Base-by-base conservation (phyloP, 2,329 filamentous ascomycete species). In the Ophiocordyceps camponoti-leonardi region DNA sequence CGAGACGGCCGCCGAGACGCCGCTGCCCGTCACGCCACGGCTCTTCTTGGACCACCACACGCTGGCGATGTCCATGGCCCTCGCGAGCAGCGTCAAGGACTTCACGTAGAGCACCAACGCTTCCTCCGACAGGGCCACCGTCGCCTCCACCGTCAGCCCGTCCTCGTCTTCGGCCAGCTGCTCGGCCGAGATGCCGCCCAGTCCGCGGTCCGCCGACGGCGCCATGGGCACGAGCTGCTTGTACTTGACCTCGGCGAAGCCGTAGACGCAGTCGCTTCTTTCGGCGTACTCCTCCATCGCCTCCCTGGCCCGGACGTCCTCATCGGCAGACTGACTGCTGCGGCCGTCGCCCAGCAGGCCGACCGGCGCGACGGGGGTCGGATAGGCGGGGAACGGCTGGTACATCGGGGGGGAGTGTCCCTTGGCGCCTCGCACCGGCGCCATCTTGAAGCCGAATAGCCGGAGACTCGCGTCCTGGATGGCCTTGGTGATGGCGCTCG, bases 231-330 rank as follows among this genome's bases (percentile, higher is more conserved):
- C 77, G n/a, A 98, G 73, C 62, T 98, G 92, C 62, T 93, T 92
- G 64, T 93, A 95, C 63, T 98, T 98, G 58, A 98, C 90, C 64
- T 98, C 90, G 6, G 92, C 92, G 62, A 98, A 96, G 3, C 90
- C 88, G 60, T 88, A 98, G 3, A 98, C 88, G 42, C 95, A 92
- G 60, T 98, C 88, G 58, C 88, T 95, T 37, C 88, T 75, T 30
- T 87, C 92, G 2, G 92, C 92, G 51, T 86, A 82, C 54, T 96
- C 88, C 60, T 98, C 90, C 47, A 96, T 87, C 41, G 77, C 74
- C 56, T 87, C 82, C 2, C 90, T 79, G 39, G 84, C 79, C 51
- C 76, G 77, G 16, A 73, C 70, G 58, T 96, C 92, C 56, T 95
- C 88, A 51, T 95, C 87, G 18, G 54, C 58, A 19, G 78, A 65